A percentile compares a stretch with the other conserved stretches of the same genome.
These are phyloP conservation scores for Fusarium sp. DNA, from an alignment of 2,329 filamentous ascomycete species.

Conservation along the genomic window DNA sequence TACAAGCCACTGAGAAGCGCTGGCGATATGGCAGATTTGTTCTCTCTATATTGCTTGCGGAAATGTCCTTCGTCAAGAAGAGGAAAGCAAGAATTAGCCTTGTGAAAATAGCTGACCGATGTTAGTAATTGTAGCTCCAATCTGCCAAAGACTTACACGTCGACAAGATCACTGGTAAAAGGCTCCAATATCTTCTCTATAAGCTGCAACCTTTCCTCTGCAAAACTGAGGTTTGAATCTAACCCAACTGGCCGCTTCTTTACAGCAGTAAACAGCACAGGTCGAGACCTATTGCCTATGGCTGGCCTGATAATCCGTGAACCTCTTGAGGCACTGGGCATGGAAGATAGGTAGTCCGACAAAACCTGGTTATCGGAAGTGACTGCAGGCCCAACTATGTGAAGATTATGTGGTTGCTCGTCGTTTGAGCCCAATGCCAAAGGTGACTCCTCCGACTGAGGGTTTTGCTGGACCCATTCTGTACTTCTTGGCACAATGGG, in stretches of 20 bases:
- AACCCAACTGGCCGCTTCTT: slow-evolving; percentile 57
- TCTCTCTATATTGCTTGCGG: slow-evolving; percentile 55
- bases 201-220: slow-evolving; percentile 60
- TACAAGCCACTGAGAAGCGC: slow-evolving; percentile 66
- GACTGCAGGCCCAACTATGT: slow-evolving; percentile 68
- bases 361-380: slow-evolving; percentile 69
- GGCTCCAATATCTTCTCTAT: slow-evolving; percentile 69
- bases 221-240: slow-evolving; percentile 48
- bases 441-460: slow-evolving; percentile 38
- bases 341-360: slow-evolving; percentile 62
- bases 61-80: slow-evolving; percentile 66
- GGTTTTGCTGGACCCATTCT: background rate
- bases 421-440: slow-evolving; percentile 46
- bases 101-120: slow-evolving; percentile 31
- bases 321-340: slow-evolving; percentile 42
- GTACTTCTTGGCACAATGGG: background rate
- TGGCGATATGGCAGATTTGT: slow-evolving; percentile 61
- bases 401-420: slow-evolving; percentile 54
- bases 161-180: slow-evolving; percentile 59
- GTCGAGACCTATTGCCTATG: slow-evolving; percentile 45
- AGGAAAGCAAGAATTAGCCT: slow-evolving; percentile 69
- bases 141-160: slow-evolving; percentile 48
- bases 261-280: slow-evolving; percentile 58
- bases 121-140: slow-evolving; percentile 1
- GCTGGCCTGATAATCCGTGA: slow-evolving; percentile 46